A percentile compares a stretch with the other conserved stretches of the same genome.
phyloP scores from a whole-genome alignment of 1,139 yeast genomes.

The Hanseniaspora gamundiae region DNA sequence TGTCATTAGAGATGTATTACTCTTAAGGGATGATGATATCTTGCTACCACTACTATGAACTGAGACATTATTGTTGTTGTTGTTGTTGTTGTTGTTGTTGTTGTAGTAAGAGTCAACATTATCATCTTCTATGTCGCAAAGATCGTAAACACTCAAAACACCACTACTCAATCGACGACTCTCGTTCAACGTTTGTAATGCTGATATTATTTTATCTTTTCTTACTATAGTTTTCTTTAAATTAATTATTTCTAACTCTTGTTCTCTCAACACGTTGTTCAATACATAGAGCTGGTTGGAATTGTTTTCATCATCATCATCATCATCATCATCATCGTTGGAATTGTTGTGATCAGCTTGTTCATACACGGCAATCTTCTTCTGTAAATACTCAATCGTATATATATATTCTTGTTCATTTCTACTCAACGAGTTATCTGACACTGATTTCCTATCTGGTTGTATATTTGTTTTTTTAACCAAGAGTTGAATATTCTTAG shows the following conservation, averaged over 20 bases:
- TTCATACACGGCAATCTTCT: constrained; percentile 6
- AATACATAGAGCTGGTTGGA: constrained; percentile 10
- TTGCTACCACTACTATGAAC: too few relatives aligned
- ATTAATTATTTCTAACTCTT: constrained; percentile 59
- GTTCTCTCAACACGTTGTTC: constrained; percentile 36
- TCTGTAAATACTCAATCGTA: constrained; percentile 43
- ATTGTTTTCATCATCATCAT: constrained; percentile 3
- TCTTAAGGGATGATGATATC: too few relatives aligned
- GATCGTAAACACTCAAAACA: too few relatives aligned
- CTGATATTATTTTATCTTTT: constrained; percentile 70
- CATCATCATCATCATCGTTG: neutral
- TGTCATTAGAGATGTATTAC: too few relatives aligned
- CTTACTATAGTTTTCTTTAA: constrained; percentile 48
- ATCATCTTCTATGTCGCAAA: too few relatives aligned
- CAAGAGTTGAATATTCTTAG: constrained; percentile 66
- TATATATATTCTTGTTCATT: constrained; percentile 46
- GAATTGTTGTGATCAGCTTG: too few relatives aligned
- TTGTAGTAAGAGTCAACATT: too few relatives aligned
- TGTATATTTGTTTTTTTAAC: constrained; percentile 32
- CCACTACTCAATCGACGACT: neutral
- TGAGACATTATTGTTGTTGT: too few relatives aligned
- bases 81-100: too few relatives aligned
- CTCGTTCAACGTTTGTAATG: constrained; percentile 37
- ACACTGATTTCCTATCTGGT: constrained; percentile 33
- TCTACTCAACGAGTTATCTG: too few relatives aligned